Percentiles rank a stretch among this genome's conserved stretches.
Conservation (phyloP, 2,329 filamentous ascomycete species). For the Pseudonectria buxi region DNA sequence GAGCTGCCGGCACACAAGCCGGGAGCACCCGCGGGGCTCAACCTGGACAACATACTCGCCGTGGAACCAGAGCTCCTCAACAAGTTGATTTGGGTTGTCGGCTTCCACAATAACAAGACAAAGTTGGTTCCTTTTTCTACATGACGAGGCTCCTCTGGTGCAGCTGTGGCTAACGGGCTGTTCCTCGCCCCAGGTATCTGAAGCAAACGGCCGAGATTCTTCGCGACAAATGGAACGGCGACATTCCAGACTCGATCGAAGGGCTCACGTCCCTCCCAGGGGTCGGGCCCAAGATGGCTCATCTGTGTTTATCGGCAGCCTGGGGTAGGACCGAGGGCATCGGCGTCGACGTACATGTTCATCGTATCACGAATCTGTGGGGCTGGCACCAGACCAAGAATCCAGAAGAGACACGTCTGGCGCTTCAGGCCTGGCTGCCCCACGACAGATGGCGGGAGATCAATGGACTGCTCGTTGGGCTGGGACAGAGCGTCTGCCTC, state of each 20-base stretch:
- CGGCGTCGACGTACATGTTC: constrained; percentile 90
- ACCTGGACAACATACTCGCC: constrained; percentile 68
- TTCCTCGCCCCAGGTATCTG: constrained; percentile 43
- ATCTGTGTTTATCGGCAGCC: constrained; percentile 73
- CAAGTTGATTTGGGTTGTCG: constrained; percentile 72
- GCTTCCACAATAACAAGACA: constrained; percentile 94
- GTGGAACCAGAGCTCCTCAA: constrained; percentile 61
- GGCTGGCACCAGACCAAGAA: constrained; percentile 77
- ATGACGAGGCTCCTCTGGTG: not conserved
- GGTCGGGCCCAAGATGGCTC: constrained; percentile 92
- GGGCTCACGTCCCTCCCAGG: constrained; percentile 74
- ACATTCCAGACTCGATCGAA: constrained; percentile 73
- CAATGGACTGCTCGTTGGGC: constrained; percentile 79
- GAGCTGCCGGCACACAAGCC: constrained; percentile 52
- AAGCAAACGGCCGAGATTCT: constrained; percentile 69
- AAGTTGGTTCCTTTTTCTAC: constrained; percentile 32
- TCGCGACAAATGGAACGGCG: constrained; percentile 60
- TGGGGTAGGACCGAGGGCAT: constrained; percentile 64
- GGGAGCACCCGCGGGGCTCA: constrained; percentile 50
- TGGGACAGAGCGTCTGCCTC: constrained; percentile 81
- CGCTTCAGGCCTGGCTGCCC: constrained; percentile 77
- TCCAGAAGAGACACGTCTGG: constrained; percentile 73
- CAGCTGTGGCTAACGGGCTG: not conserved
- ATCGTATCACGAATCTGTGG: constrained; percentile 91
- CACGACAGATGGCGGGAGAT: constrained; percentile 85